These are phyloP conservation scores for Schizosaccharomyces cryophilus DNA, from an alignment of 805 yeast species.

Conservation along the genomic window DNA sequence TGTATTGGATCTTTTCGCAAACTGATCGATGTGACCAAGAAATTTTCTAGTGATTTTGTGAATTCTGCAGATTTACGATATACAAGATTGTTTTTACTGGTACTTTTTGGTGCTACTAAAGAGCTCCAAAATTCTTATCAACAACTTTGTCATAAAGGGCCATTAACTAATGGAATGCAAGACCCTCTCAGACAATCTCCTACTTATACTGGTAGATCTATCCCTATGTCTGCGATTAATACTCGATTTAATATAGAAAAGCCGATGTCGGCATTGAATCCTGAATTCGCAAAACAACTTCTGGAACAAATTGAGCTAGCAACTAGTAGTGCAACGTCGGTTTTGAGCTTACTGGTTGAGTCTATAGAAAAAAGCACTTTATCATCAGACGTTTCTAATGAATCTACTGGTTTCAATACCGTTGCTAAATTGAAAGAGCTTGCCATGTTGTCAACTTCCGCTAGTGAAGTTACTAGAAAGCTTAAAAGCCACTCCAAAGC, in stretches of 20 bases:
- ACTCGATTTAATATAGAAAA: background rate
- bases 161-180: no score
- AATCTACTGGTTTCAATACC: constrained; percentile 18
- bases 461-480: constrained; percentile 54
- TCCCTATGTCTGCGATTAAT: background rate
- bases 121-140: constrained; percentile 41
- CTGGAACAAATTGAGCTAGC: constrained; percentile 39
- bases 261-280: constrained; percentile 8
- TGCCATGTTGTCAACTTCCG: constrained; percentile 46
- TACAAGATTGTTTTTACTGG: constrained; percentile 34
- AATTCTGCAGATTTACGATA: constrained; percentile 35
- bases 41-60: constrained; percentile 23
- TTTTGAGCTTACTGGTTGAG: constrained; percentile 42
- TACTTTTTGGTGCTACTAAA: constrained; percentile 33
- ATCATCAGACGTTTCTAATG: constrained; percentile 5
- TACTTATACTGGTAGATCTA: background rate
- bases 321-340: constrained; percentile 43
- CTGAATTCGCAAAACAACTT: constrained; percentile 38
- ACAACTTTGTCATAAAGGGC: constrained; percentile 5
- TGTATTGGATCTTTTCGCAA: constrained; percentile 26
- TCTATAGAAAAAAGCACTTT: constrained; percentile 14
- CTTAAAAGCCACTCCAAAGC: constrained; percentile 29
- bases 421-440: constrained; percentile 50
- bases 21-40: constrained; percentile 23
- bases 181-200: background rate